These are phyloP conservation scores for Vaccinium myrtillus DNA, from an alignment of 148 eudicot species.

Conservation along the genomic window DNA sequence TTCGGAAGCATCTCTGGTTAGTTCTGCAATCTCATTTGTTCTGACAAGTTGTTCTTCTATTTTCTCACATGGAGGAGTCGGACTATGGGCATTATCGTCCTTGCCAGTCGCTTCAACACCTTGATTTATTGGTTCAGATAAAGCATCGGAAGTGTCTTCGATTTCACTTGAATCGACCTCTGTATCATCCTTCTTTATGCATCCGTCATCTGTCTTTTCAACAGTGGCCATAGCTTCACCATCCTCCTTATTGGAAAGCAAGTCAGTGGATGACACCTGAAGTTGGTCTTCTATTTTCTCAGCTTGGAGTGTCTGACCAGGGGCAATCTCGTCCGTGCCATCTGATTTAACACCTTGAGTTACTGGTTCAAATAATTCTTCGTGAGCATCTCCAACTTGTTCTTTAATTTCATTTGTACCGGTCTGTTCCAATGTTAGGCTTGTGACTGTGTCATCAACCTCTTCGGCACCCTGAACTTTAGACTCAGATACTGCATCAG, in stretches of 20 bases:
- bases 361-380: neutral
- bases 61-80: neutral
- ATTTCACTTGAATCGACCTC: neutral
- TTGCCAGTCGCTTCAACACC: slow-evolving; percentile 5
- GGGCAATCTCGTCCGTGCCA: neutral
- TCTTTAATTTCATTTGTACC: neutral
- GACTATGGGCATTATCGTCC: neutral
- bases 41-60: neutral
- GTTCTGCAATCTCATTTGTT: neutral
- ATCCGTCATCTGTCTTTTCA: neutral
- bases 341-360: slow-evolving; percentile 7
- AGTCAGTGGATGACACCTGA: slow-evolving; percentile 5
- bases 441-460: slow-evolving; percentile 1
- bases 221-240: slow-evolving; percentile 1
- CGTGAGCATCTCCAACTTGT: neutral
- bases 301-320: neutral
- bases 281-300: slow-evolving; percentile 5
- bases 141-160: neutral
- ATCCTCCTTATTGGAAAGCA: neutral
- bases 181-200: slow-evolving; percentile 10
- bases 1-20: slow-evolving; percentile 4
- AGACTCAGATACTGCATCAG: slow-evolving; percentile 10
- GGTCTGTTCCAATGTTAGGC: slow-evolving; percentile 4
- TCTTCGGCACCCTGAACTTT: slow-evolving; percentile 2
- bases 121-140: neutral